phyloP scores from a whole-genome alignment of 1,139 yeast species.

The Zygoascus meyerae region DNA sequence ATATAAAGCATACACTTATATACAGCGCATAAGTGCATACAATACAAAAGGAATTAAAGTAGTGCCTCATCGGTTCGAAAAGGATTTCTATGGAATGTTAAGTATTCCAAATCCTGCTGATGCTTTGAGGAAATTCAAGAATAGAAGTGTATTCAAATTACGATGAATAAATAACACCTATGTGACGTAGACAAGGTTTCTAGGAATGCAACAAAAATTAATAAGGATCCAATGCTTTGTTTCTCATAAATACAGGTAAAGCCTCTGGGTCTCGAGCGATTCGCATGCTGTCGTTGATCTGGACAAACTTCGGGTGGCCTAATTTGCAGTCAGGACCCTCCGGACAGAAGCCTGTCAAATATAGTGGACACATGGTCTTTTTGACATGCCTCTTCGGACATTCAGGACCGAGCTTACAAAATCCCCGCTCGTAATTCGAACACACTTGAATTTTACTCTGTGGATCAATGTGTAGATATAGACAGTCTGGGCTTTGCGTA shows the following conservation, averaged over 20 bases:
- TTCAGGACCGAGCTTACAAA: conserved; percentile 87
- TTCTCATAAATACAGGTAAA: conserved; percentile 14
- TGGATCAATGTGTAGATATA: conserved; percentile 88
- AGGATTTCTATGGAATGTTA: too few relatives aligned
- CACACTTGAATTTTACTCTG: conserved; percentile 84
- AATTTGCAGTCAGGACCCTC: conserved; percentile 39
- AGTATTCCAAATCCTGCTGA: too few relatives aligned
- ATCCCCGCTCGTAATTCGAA: conserved; percentile 75
- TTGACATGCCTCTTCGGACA: conserved; percentile 81
- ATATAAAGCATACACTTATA: neutral
- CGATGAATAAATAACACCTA: conserved; percentile 1
- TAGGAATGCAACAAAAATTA: neutral
- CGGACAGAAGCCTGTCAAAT: conserved; percentile 91
- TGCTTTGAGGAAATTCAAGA: too few relatives aligned
- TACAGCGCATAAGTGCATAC: neutral
- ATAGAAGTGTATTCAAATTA: neutral
- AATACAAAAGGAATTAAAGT: too few relatives aligned
- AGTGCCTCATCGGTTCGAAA: too few relatives aligned
- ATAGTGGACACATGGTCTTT: conserved; percentile 73
- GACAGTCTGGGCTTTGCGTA: conserved; percentile 91
- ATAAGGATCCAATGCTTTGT: neutral
- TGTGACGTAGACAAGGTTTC: neutral
- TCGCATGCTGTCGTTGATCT: conserved; percentile 36
- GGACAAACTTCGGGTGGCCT: conserved; percentile 40
- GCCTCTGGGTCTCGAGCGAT: conserved; percentile 31